Evolutionary conservation across 129 eudicot genomes (phyloP).

Genomic region (Centaurea solstitialis): DNA sequence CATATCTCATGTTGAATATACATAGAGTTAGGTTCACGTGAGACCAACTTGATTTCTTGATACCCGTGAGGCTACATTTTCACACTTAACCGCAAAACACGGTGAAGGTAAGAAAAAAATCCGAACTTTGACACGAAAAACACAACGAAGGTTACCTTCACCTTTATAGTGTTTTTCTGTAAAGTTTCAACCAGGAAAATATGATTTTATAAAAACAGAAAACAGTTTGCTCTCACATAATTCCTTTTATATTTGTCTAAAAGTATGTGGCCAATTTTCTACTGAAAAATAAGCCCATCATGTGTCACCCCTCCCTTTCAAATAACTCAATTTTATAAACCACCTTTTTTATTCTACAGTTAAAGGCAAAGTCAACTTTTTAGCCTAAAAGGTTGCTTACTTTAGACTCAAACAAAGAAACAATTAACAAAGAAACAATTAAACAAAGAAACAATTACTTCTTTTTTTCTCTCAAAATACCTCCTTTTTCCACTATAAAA

Average conservation of each 20-base stretch:
- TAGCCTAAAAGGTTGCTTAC: slow-evolving; percentile 19
- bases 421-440: not conserved
- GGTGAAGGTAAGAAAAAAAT: too few relatives aligned
- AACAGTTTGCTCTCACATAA: too few relatives aligned
- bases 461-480: not conserved
- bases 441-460: not conserved
- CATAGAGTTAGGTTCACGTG: too few relatives aligned
- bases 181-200: too few relatives aligned
- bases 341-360: slow-evolving; percentile 18
- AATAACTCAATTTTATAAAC: slow-evolving; percentile 16
- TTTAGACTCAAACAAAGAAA: slow-evolving; percentile 21
- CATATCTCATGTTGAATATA: not conserved
- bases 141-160: too few relatives aligned
- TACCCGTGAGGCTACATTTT: too few relatives aligned
- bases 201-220: too few relatives aligned
- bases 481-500: not conserved
- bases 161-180: too few relatives aligned
- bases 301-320: not conserved
- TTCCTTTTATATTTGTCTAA: too few relatives aligned
- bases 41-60: too few relatives aligned
- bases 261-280: slow-evolving; percentile 10
- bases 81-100: too few relatives aligned
- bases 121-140: too few relatives aligned
- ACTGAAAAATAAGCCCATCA: slow-evolving; percentile 2
- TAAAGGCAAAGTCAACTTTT: slow-evolving; percentile 26